These are phyloP conservation scores for Vachellia pachyceras DNA, from an alignment of 306 rosid species.

Conservation along the genomic window DNA sequence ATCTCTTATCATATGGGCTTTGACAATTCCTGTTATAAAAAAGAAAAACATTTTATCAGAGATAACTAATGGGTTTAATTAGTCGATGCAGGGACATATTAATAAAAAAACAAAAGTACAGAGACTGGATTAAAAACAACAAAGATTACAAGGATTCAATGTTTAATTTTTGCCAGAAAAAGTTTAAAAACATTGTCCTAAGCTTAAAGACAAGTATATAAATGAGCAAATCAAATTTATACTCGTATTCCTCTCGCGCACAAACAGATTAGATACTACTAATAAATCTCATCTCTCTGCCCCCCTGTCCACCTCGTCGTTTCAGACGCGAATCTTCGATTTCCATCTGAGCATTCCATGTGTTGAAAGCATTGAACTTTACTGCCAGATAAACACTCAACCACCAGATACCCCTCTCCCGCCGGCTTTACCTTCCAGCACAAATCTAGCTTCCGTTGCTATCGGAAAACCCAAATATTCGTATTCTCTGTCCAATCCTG, in stretches of 20 bases:
- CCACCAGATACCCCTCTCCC: neutral
- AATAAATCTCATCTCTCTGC: neutral
- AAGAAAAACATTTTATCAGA: too few species aligned
- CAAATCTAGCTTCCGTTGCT: constrained; percentile 20
- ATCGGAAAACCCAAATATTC: neutral
- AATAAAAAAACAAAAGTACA: too few species aligned
- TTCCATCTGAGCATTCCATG: neutral
- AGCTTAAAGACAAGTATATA: neutral
- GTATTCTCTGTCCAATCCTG: neutral
- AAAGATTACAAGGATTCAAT: too few species aligned
- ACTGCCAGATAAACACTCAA: neutral
- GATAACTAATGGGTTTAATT: too few species aligned
- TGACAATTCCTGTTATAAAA: too few species aligned
- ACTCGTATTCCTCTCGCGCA: neutral
- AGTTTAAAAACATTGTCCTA: neutral
- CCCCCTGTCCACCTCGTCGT: neutral
- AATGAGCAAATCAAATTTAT: neutral
- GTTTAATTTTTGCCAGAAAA: too few species aligned
- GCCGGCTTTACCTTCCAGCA: neutral
- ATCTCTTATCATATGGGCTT: too few species aligned
- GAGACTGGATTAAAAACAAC: too few species aligned
- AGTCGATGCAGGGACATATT: too few species aligned
- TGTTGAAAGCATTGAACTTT: constrained; percentile 12
- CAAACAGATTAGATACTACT: neutral
- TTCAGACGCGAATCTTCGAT: constrained; percentile 29